Evolutionary conservation across 306 rosid species (phyloP).

Genomic region (Vicia faba): DNA sequence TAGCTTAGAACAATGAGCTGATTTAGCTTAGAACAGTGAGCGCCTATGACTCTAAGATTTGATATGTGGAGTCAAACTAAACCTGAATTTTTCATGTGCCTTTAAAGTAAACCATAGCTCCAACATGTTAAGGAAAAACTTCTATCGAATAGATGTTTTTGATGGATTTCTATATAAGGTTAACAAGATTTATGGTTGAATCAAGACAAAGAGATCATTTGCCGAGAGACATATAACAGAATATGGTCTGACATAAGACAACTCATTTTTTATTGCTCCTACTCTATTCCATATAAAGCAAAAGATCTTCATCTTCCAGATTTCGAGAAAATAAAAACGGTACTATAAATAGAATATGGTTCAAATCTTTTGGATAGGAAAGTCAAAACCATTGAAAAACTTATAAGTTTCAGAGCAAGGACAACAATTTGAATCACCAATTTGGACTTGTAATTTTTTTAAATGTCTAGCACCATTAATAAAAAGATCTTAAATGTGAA

Average conservation of each 20-base stretch:
- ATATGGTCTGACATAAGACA: background rate
- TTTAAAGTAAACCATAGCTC: background rate
- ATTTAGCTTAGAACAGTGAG: conserved; percentile 6
- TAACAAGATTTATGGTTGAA: background rate
- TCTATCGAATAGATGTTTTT: conserved; percentile 6
- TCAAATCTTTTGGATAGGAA: conserved; percentile 6
- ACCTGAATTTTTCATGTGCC: background rate
- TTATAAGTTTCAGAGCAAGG: conserved; percentile 5
- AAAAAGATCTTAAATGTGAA: conserved; percentile 9
- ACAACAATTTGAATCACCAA: conserved; percentile 3
- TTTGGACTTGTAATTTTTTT: background rate
- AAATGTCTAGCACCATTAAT: conserved; percentile 5
- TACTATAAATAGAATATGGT: background rate
- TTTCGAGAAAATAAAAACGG: background rate
- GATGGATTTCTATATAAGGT: background rate
- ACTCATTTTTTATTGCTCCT: background rate
- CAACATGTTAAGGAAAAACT: conserved; percentile 6
- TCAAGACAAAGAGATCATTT: conserved; percentile 6
- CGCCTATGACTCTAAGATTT: conserved; percentile 3
- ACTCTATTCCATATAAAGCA: background rate
- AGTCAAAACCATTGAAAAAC: conserved; percentile 9
- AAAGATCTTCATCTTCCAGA: background rate
- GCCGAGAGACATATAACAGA: background rate
- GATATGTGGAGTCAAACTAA: conserved; percentile 5
- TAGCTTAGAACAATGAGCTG: conserved; percentile 18